A percentile compares a stretch with the other conserved stretches of the same genome.
These are phyloP conservation scores for Mycosphaerella arachidis DNA, from an alignment of 2,329 filamentous ascomycete genomes.

Conservation along the genomic window DNA sequence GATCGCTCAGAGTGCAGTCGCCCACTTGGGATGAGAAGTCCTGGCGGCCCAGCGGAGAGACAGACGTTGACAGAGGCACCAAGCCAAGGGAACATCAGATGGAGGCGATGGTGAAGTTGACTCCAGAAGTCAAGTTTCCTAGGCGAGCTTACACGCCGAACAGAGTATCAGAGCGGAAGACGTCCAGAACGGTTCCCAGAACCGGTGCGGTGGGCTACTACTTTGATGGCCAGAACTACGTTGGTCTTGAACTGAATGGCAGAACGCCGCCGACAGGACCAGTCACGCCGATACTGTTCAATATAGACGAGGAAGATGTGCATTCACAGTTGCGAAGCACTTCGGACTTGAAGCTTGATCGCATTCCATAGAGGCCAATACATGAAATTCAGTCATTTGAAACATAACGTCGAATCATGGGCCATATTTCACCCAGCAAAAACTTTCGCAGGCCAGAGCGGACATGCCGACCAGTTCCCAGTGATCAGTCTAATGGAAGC, in stretches of 20 bases:
- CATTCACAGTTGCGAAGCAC: not conserved
- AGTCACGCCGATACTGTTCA: not conserved
- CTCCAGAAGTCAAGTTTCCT: not conserved
- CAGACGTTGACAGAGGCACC: not conserved
- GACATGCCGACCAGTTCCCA: too few relatives aligned
- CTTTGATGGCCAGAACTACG: not conserved
- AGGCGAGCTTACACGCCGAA: not conserved
- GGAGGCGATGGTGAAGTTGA: not conserved
- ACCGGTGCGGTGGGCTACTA: not conserved
- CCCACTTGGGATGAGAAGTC: not conserved
- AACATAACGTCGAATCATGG: too few relatives aligned
- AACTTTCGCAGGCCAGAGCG: too few relatives aligned
- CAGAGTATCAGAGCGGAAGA: not conserved
- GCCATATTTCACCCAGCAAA: too few relatives aligned
- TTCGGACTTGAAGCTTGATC: not conserved
- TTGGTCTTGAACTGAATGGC: not conserved
- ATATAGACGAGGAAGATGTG: not conserved
- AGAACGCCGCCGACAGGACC: not conserved
- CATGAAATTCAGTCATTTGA: too few relatives aligned
- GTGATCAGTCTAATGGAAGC: too few relatives aligned
- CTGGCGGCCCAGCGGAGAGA: not conserved
- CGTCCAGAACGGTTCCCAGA: not conserved
- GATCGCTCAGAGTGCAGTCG: not conserved
- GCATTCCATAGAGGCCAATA: not conserved
- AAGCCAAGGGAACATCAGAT: not conserved